These are phyloP conservation scores for Cystofilobasidium bisporidii DNA, from an alignment of 768 basidiomycete genomes.

Conservation along the genomic window DNA sequence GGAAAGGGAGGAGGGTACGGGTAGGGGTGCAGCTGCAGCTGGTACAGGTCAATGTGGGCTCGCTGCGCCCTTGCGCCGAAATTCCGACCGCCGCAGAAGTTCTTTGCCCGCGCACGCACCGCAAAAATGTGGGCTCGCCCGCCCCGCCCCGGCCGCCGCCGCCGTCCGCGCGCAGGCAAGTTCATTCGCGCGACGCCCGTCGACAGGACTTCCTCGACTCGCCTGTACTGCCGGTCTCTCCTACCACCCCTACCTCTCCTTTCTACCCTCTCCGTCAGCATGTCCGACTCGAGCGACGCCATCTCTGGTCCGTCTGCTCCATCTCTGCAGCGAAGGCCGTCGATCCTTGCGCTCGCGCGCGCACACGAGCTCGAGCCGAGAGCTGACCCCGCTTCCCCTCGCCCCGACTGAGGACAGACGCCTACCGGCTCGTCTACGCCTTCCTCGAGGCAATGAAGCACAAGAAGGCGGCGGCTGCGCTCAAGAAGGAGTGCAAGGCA, in stretches of 20 bases:
- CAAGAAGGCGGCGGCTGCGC: slow-evolving; percentile 51
- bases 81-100: no score
- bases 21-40: no score
- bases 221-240: neutral
- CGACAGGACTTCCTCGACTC: no score
- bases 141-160: no score
- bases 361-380: neutral
- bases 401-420: slow-evolving; percentile 44
- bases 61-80: no score
- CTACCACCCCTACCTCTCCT: neutral
- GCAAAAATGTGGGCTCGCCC: no score
- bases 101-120: no score
- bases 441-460: slow-evolving; percentile 62
- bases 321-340: neutral
- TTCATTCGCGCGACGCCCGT: no score
- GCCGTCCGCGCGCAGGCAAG: no score
- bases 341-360: no score
- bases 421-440: slow-evolving; percentile 64
- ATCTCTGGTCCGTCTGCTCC: neutral
- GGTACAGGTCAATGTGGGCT: no score
- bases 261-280: neutral
- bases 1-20: neutral
- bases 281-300: slow-evolving; percentile 6
- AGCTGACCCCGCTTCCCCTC: neutral
- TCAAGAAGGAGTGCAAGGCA: slow-evolving; percentile 23